These are phyloP conservation scores for Vaccinium myrtillus DNA, from an alignment of 148 eudicot genomes.

Conservation along the genomic window DNA sequence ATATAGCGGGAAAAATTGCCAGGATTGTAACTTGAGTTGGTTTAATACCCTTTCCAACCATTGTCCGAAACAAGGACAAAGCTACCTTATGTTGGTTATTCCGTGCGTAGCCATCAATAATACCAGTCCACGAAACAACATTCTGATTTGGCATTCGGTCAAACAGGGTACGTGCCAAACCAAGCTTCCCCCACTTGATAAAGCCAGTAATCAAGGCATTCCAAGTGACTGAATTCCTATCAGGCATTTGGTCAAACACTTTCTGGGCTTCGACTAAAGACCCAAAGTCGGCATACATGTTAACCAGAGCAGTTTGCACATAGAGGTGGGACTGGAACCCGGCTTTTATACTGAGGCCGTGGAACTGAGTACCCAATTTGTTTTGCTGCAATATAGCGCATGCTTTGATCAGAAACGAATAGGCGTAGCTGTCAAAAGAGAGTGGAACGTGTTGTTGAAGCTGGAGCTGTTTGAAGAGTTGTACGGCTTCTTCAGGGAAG, in stretches of 20 bases:
- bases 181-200: slow-evolving; percentile 43
- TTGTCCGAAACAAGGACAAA: slow-evolving; percentile 40
- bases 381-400: slow-evolving; percentile 29
- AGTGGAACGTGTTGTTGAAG: background rate
- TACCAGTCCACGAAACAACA: slow-evolving; percentile 69
- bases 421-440: slow-evolving; percentile 54
- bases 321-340: slow-evolving; percentile 54
- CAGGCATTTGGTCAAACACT: slow-evolving; percentile 73
- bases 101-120: slow-evolving; percentile 58
- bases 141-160: slow-evolving; percentile 48
- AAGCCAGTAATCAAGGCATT: slow-evolving; percentile 70
- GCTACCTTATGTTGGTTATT: slow-evolving; percentile 37
- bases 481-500: slow-evolving; percentile 47
- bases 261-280: slow-evolving; percentile 33
- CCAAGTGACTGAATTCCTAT: slow-evolving; percentile 62
- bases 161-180: slow-evolving; percentile 43
- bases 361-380: slow-evolving; percentile 15
- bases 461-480: slow-evolving; percentile 45
- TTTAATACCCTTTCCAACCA: slow-evolving; percentile 46
- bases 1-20: slow-evolving; percentile 47
- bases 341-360: slow-evolving; percentile 9
- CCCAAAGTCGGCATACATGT: slow-evolving; percentile 53
- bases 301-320: slow-evolving; percentile 58
- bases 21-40: slow-evolving; percentile 56
- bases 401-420: slow-evolving; percentile 60